phyloP scores from a whole-genome alignment of 2,329 filamentous ascomycete genomes.

The Fusarium annulatum region DNA sequence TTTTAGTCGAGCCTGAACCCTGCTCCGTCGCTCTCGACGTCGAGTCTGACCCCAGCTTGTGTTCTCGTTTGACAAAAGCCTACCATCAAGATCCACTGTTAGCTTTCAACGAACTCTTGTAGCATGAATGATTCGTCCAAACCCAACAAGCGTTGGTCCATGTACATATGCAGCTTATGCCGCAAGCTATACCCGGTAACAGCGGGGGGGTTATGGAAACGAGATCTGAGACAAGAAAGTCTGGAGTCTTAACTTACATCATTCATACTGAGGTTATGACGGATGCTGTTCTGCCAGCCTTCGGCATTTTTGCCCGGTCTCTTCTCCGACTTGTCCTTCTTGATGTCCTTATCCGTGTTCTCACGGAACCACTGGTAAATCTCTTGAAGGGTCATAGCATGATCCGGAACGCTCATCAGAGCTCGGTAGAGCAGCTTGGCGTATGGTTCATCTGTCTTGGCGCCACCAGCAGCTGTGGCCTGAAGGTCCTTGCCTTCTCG shows the following conservation, averaged over 20 bases:
- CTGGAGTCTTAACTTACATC: slow-evolving; percentile 64
- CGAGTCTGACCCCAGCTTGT: slow-evolving; percentile 45
- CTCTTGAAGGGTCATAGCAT: slow-evolving; percentile 82
- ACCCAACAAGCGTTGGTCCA: slow-evolving; percentile 17
- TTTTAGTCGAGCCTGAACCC: slow-evolving; percentile 4
- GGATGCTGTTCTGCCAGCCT: slow-evolving; percentile 96
- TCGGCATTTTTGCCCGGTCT: slow-evolving; percentile 52
- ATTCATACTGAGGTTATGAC: slow-evolving; percentile 97
- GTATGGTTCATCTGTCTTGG: slow-evolving; percentile 72
- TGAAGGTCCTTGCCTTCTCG: slow-evolving; percentile 16
- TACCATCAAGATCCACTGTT: slow-evolving; percentile 36
- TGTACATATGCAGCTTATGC: slow-evolving; percentile 20
- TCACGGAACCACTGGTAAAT: slow-evolving; percentile 91
- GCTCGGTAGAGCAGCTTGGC: slow-evolving; percentile 83
- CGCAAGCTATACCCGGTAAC: slow-evolving; percentile 7
- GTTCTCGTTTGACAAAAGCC: slow-evolving; percentile 57
- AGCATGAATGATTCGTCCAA: slow-evolving; percentile 1
- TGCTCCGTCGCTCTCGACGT: slow-evolving; percentile 11
- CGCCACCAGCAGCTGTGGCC: not conserved
- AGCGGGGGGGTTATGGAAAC: slow-evolving; percentile 7
- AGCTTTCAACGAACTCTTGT: slow-evolving; percentile 14
- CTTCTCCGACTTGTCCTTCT: slow-evolving; percentile 58
- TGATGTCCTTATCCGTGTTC: slow-evolving; percentile 83
- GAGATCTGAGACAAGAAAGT: slow-evolving; percentile 26
- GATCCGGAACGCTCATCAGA: slow-evolving; percentile 72